These are phyloP conservation scores for Solanum sitiens DNA, from an alignment of 257 asterid species.

Conservation along the genomic window DNA sequence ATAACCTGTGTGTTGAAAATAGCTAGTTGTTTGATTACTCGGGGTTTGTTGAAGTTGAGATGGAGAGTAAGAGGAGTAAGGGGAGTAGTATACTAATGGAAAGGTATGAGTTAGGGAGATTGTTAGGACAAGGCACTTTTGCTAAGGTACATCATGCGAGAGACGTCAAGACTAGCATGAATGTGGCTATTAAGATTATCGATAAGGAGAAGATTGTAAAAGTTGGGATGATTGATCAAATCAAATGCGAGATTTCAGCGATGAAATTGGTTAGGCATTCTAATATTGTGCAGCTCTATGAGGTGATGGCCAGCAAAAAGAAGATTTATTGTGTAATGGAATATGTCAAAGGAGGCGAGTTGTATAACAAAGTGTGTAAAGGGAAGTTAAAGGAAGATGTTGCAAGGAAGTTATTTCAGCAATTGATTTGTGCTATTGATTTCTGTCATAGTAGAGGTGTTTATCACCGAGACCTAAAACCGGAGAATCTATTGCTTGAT, in stretches of 20 bases:
- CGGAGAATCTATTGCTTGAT: constrained; percentile 35
- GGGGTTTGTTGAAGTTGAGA: constrained; percentile 6
- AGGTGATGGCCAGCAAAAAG: constrained; percentile 32
- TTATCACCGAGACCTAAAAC: constrained; percentile 38
- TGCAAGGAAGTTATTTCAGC: constrained; percentile 34
- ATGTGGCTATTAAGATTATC: constrained; percentile 66
- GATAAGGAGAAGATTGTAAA: constrained; percentile 35
- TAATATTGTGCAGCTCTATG: constrained; percentile 29
- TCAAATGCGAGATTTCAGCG: constrained; percentile 36
- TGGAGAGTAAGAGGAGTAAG: constrained; percentile 47
- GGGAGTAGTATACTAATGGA: constrained; percentile 39
- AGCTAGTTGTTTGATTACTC: background rate
- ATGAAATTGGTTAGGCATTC: constrained; percentile 33
- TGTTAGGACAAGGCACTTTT: constrained; percentile 82
- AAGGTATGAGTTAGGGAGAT: constrained; percentile 61
- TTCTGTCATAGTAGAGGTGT: constrained; percentile 36
- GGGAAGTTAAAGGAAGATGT: constrained; percentile 37
- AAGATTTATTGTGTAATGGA: constrained; percentile 38
- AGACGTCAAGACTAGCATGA: constrained; percentile 30
- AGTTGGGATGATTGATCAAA: constrained; percentile 36
- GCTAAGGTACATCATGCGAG: constrained; percentile 81
- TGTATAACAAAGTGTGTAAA: constrained; percentile 22
- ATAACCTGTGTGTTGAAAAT: background rate
- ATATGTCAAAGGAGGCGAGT: constrained; percentile 36
- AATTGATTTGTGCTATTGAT: constrained; percentile 31